Evolutionary conservation across 1,139 yeast species (phyloP).

Genomic region (Candida tetrigidarum): DNA sequence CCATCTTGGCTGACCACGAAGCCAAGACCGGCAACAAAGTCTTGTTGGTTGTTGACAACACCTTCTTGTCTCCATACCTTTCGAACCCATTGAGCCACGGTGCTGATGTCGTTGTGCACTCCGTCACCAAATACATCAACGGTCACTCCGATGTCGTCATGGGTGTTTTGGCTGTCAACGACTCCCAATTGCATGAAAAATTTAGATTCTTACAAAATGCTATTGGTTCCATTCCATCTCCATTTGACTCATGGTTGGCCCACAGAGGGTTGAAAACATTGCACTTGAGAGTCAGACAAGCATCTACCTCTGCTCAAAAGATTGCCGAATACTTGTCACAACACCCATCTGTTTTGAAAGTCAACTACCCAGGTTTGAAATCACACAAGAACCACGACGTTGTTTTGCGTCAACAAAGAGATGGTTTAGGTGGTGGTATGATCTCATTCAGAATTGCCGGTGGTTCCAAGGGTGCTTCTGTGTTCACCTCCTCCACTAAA

Average conservation of each 20-base stretch:
- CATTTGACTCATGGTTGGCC: constrained; percentile 91
- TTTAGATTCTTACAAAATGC: constrained; percentile 86
- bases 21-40: constrained; percentile 51
- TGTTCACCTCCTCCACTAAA: constrained; percentile 74
- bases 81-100: constrained; percentile 85
- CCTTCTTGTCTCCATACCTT: constrained; percentile 91
- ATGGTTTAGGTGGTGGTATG: constrained; percentile 92
- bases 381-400: constrained; percentile 66
- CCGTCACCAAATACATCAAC: constrained; percentile 89
- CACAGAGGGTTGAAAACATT: constrained; percentile 91
- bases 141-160: constrained; percentile 93
- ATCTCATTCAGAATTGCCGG: constrained; percentile 86
- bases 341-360: constrained; percentile 60
- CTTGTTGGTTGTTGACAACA: constrained; percentile 84
- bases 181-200: constrained; percentile 60
- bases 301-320: constrained; percentile 65
- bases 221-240: constrained; percentile 87
- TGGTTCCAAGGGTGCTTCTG: constrained; percentile 76
- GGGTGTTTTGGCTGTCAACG: constrained; percentile 80
- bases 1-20: constrained; percentile 52
- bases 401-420: constrained; percentile 78
- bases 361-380: constrained; percentile 83
- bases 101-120: constrained; percentile 86
- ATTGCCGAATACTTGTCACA: constrained; percentile 69
- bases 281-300: constrained; percentile 78